Percentiles rank a stretch among this genome's conserved stretches.
phyloP scores from a whole-genome alignment of 1,139 yeast species.

The Saccharomyces hybrid region DNA sequence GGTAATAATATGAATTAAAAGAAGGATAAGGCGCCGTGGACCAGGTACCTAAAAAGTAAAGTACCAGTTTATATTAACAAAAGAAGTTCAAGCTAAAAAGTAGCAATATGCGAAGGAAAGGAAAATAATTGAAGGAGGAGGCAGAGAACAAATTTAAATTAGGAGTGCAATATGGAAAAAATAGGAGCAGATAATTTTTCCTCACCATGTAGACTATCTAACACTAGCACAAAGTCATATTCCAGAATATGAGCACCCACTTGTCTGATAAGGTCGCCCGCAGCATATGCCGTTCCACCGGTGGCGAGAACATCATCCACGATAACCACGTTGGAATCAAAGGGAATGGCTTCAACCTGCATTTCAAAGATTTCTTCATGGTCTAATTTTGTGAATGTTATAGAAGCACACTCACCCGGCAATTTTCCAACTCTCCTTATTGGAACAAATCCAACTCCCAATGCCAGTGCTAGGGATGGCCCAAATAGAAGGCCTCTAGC shows the following conservation, averaged over 20 bases:
- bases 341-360: slow-evolving; percentile 69
- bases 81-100: background rate
- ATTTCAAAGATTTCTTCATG: slow-evolving; percentile 76
- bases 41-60: background rate
- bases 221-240: slow-evolving; percentile 78
- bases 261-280: slow-evolving; percentile 67
- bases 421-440: slow-evolving; percentile 86
- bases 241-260: slow-evolving; percentile 60
- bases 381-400: slow-evolving; percentile 45
- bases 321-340: slow-evolving; percentile 67
- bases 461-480: slow-evolving; percentile 78
- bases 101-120: background rate
- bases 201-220: slow-evolving; percentile 84
- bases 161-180: slow-evolving; percentile 77
- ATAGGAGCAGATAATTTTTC: slow-evolving; percentile 74
- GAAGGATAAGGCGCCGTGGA: background rate
- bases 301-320: slow-evolving; percentile 94
- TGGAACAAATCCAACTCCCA: slow-evolving; percentile 83
- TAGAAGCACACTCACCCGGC: slow-evolving; percentile 51
- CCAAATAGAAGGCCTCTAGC: slow-evolving; percentile 93
- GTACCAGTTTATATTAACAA: background rate
- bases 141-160: slow-evolving; percentile 33
- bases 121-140: background rate
- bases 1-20: background rate
- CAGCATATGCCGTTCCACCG: slow-evolving; percentile 88